Evolutionary conservation across 768 basidiomycete genomes (phyloP).

Genomic region (Lentinula edodes): DNA sequence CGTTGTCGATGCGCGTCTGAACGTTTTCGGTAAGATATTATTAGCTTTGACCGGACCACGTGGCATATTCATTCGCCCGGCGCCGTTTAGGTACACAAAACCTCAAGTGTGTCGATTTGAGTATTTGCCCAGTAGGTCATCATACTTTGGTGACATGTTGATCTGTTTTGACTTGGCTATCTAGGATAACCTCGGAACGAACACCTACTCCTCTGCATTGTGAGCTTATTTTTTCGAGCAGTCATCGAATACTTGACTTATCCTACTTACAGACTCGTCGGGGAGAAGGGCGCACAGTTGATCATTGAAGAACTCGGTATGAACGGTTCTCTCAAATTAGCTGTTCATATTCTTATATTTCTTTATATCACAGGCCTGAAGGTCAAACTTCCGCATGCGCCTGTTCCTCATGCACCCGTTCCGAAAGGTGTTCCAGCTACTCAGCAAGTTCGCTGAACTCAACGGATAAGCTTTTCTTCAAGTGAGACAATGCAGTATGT

Average conservation of each 20-base stretch:
- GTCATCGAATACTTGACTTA: not conserved
- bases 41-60: not conserved
- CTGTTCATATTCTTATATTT: not conserved
- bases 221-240: not conserved
- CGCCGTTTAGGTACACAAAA: conserved; percentile 43
- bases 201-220: conserved; percentile 68
- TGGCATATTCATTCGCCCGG: not conserved
- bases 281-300: conserved; percentile 63
- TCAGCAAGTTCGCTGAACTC: conserved; percentile 35
- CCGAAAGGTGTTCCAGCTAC: conserved; percentile 47
- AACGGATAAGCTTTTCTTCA: no score
- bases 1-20: conserved; percentile 59
- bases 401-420: conserved; percentile 62
- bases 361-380: conserved; percentile 42
- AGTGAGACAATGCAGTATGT: no score
- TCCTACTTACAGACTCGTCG: conserved; percentile 32
- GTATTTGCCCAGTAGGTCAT: conserved; percentile 59
- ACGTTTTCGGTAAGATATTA: conserved; percentile 39
- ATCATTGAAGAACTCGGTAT: conserved; percentile 59
- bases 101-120: conserved; percentile 63
- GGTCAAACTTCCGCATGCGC: conserved; percentile 57
- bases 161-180: conserved; percentile 6
- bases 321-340: no score
- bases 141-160: not conserved
- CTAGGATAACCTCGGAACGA: conserved; percentile 68